Conservation (phyloP, 2,329 filamentous ascomycete species). For the Verticillium nonalfalfae region DNA sequence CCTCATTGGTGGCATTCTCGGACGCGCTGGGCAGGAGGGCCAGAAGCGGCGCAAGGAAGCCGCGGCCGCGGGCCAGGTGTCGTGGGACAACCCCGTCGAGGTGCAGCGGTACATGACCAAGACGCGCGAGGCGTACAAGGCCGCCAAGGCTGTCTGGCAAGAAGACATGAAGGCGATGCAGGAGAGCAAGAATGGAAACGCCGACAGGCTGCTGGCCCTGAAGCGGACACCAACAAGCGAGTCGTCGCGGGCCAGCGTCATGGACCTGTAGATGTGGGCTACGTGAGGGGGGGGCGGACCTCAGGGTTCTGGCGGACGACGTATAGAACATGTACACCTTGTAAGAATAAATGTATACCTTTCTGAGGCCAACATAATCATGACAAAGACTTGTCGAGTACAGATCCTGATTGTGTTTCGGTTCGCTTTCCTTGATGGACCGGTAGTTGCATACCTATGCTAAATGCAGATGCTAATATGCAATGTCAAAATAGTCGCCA, state of each 20-base stretch:
- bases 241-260: neutral
- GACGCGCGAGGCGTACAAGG: constrained; percentile 15
- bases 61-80: constrained; percentile 55
- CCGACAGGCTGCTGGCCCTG: constrained; percentile 27
- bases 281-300: neutral
- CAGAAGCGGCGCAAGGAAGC: constrained; percentile 58
- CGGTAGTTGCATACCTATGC: neutral
- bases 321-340: constrained; percentile 1
- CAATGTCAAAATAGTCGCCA: neutral
- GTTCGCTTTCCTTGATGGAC: too few species aligned
- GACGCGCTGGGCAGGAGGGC: constrained; percentile 75
- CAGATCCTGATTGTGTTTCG: too few species aligned
- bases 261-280: neutral
- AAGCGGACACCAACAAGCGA: constrained; percentile 8
- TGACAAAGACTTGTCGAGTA: neutral
- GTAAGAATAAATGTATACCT: neutral
- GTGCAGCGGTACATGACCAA: constrained; percentile 30
- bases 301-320: neutral
- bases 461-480: neutral
- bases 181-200: constrained; percentile 21
- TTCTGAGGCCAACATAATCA: neutral
- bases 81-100: constrained; percentile 49
- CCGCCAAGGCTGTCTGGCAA: constrained; percentile 17
- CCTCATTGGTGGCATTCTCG: constrained; percentile 79
- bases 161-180: constrained; percentile 27